These are phyloP conservation scores for Ascosphaera acerosa DNA, from an alignment of 2,329 filamentous ascomycete genomes.

Conservation along the genomic window DNA sequence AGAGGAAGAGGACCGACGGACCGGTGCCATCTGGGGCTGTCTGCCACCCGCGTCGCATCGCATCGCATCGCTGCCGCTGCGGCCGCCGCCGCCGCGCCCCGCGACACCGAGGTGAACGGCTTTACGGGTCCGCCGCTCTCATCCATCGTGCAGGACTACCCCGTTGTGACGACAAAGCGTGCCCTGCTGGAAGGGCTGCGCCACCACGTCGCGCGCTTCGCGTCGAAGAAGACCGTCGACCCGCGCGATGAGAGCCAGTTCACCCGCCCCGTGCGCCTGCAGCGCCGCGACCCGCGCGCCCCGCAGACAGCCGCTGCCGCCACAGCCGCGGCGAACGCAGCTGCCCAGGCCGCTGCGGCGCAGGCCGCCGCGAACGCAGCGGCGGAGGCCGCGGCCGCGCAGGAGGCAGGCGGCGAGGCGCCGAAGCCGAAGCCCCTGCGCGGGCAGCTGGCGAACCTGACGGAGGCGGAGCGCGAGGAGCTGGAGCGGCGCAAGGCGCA, in stretches of 20 bases:
- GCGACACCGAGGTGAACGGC: conserved; percentile 13
- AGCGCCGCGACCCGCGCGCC: conserved; percentile 63
- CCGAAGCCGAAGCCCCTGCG: conserved; percentile 10
- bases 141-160: conserved; percentile 27
- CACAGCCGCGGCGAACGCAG: conserved; percentile 15
- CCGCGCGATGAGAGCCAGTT: conserved; percentile 60
- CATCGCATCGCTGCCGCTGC: conserved; percentile 4
- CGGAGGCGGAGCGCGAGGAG: conserved; percentile 38
- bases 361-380: conserved; percentile 29
- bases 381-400: conserved; percentile 14
- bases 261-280: conserved; percentile 62
- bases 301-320: conserved; percentile 22
- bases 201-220: conserved; percentile 68
- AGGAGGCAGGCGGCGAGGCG: conserved; percentile 11
- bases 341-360: conserved; percentile 5
- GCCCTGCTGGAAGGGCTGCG: conserved; percentile 55
- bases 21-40: too few species aligned
- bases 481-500: conserved; percentile 40
- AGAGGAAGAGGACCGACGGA: conserved; percentile 3
- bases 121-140: conserved; percentile 19
- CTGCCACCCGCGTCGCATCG: too few species aligned
- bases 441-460: conserved; percentile 26
- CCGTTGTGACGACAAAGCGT: conserved; percentile 62
- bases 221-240: conserved; percentile 35
- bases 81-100: conserved; percentile 4